Evolutionary conservation across 495 filamentous ascomycete species (phyloP).

Genomic region (Hamigera avellanea): DNA sequence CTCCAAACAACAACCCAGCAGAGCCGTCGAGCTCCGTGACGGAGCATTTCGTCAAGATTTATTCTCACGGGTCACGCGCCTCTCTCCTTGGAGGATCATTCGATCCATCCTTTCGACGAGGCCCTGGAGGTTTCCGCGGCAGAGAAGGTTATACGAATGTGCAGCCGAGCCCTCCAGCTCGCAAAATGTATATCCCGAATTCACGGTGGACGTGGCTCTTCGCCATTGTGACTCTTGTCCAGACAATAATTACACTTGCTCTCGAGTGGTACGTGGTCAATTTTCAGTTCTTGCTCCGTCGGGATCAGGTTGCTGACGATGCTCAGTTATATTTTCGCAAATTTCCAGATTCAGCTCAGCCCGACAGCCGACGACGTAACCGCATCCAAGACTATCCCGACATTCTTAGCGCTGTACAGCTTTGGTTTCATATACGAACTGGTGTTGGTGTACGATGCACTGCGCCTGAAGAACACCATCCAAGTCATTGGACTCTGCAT

Average conservation of each 20-base stretch:
- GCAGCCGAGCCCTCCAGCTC: conserved; percentile 7
- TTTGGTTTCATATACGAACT: conserved; percentile 93
- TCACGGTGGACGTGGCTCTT: conserved; percentile 86
- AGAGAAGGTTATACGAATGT: conserved; percentile 43
- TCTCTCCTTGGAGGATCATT: conserved; percentile 53
- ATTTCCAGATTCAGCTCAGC: conserved; percentile 59
- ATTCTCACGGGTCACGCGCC: conserved; percentile 46
- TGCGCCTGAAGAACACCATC: conserved; percentile 95
- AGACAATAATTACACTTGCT: conserved; percentile 65
- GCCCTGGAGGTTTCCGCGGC: conserved; percentile 38
- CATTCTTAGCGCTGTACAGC: conserved; percentile 91
- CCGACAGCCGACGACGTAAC: conserved; percentile 22
- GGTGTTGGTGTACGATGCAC: conserved; percentile 79
- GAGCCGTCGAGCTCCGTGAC: conserved; percentile 27
- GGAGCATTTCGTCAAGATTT: conserved; percentile 46
- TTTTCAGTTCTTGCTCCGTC: neutral
- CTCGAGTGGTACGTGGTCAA: conserved; percentile 87
- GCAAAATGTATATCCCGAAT: conserved; percentile 59
- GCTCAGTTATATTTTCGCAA: conserved; percentile 35
- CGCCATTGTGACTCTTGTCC: conserved; percentile 57
- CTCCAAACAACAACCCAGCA: conserved; percentile 2
- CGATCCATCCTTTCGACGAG: conserved; percentile 39
- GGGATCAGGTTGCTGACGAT: too few species aligned
- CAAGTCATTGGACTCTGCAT: conserved; percentile 92
- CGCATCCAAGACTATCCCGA: conserved; percentile 58